Conservation (phyloP, 352 stramenopile species). For the Phytophthora rubi region DNA sequence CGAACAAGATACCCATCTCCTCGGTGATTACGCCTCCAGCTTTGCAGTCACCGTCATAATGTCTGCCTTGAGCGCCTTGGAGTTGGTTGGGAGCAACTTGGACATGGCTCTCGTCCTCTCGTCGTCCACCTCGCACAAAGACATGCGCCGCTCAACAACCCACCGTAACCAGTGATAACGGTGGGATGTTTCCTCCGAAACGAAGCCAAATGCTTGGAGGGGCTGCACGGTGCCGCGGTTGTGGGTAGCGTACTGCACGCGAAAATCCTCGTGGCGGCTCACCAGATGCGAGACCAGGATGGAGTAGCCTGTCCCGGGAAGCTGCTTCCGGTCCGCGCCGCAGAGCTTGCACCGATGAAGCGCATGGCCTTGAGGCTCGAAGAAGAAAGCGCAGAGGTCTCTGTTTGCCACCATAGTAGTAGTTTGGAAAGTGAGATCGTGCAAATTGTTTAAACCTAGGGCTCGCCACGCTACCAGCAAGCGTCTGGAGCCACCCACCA, state of each 20-base stretch:
- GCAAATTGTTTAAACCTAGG: not conserved
- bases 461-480: not conserved
- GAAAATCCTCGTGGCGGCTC: constrained; percentile 13
- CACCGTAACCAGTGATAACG: constrained; percentile 6
- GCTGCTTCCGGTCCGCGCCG: not conserved
- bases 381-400: constrained; percentile 12
- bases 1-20: constrained; percentile 5
- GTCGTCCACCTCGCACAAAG: constrained; percentile 12
- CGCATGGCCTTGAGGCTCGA: constrained; percentile 2
- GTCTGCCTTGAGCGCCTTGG: not conserved
- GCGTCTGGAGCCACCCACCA: not conserved
- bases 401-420: constrained; percentile 3
- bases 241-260: not conserved
- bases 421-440: constrained; percentile 7
- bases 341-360: constrained; percentile 11
- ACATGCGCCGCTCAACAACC: constrained; percentile 13
- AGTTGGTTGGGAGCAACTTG: constrained; percentile 3
- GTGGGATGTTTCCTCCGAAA: constrained; percentile 7
- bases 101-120: constrained; percentile 3
- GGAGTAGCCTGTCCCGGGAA: constrained; percentile 1
- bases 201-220: constrained; percentile 8
- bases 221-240: not conserved
- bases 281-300: constrained; percentile 8
- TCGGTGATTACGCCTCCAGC: not conserved
- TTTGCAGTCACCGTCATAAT: not conserved